These are phyloP conservation scores for Epichloe sibirici DNA, from an alignment of 2,329 filamentous ascomycete genomes.

Conservation along the genomic window DNA sequence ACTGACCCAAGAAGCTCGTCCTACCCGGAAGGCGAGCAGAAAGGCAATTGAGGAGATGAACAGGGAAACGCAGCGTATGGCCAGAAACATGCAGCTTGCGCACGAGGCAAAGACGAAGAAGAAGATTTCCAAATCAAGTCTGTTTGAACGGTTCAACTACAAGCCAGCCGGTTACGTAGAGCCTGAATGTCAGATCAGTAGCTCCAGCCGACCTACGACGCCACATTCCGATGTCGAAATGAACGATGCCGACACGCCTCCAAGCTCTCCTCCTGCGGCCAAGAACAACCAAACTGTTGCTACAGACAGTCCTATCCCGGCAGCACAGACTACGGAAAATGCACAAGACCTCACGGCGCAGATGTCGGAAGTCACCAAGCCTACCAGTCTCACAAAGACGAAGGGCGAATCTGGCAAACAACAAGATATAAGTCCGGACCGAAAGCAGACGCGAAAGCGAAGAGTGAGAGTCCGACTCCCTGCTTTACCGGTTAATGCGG, in stretches of 20 bases:
- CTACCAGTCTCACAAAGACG: slow-evolving; percentile 6
- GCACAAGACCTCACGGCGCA: not conserved
- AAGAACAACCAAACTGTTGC: slow-evolving; percentile 17
- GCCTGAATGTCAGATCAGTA: slow-evolving; percentile 18
- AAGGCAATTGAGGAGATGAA: slow-evolving; percentile 93
- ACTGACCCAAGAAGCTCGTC: slow-evolving; percentile 56
- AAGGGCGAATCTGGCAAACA: slow-evolving; percentile 46
- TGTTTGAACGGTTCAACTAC: slow-evolving; percentile 79
- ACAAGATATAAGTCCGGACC: slow-evolving; percentile 29
- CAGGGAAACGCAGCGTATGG: slow-evolving; percentile 84
- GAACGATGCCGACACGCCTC: slow-evolving; percentile 49
- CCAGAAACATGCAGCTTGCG: slow-evolving; percentile 77
- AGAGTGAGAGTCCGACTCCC: slow-evolving; percentile 40
- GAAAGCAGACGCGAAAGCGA: slow-evolving; percentile 28
- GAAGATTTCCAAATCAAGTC: slow-evolving; percentile 70
- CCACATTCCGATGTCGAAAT: slow-evolving; percentile 42
- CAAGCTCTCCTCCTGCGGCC: slow-evolving; percentile 50
- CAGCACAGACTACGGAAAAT: not conserved
- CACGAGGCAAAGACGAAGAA: slow-evolving; percentile 87
- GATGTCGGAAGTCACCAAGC: not conserved
- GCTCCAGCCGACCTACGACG: slow-evolving; percentile 43
- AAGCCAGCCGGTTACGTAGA: slow-evolving; percentile 27
- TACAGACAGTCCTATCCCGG: not conserved
- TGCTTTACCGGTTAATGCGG: slow-evolving; percentile 23
- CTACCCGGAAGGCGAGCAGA: slow-evolving; percentile 79